Percentiles rank a stretch among this genome's conserved stretches.
Conservation (phyloP, 192 early-diverging fungal genomes). For the Coemansia umbellata region DNA sequence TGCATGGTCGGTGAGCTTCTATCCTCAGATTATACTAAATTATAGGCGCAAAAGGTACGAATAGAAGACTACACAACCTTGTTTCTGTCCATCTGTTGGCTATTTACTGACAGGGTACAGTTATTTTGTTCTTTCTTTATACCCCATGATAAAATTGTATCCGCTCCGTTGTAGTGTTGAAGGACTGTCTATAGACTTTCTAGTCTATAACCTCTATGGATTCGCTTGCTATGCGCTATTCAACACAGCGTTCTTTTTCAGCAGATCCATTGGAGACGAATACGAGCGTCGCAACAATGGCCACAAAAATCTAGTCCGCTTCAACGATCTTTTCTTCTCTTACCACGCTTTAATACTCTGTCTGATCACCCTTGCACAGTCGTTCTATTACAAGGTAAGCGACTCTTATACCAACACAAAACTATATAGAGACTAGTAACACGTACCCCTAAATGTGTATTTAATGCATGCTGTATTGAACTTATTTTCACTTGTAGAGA, state of each 20-base stretch:
- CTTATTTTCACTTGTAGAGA: constrained; percentile 4
- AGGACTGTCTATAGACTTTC: constrained; percentile 88
- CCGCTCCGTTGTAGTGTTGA: constrained; percentile 71
- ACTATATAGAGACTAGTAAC: no score
- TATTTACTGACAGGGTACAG: no score
- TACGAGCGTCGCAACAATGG: constrained; percentile 69
- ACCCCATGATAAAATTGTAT: constrained; percentile 81
- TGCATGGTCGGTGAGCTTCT: constrained; percentile 88
- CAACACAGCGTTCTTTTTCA: constrained; percentile 74
- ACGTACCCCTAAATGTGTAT: background rate
- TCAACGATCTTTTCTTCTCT: constrained; percentile 85
- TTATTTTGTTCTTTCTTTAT: no score
- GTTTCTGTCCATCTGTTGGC: no score
- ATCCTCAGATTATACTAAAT: constrained; percentile 84
- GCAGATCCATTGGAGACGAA: constrained; percentile 59
- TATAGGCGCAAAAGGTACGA: constrained; percentile 69
- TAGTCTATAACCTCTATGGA: constrained; percentile 81
- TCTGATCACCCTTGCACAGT: constrained; percentile 58
- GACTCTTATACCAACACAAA: no score
- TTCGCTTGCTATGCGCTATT: constrained; percentile 82
- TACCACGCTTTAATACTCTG: constrained; percentile 76
- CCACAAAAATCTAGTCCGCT: constrained; percentile 63
- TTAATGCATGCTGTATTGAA: background rate
- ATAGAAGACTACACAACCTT: no score
- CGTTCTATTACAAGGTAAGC: constrained; percentile 65